Conservation (phyloP, 345 rosid genomes). For the Carallia brachiata region DNA sequence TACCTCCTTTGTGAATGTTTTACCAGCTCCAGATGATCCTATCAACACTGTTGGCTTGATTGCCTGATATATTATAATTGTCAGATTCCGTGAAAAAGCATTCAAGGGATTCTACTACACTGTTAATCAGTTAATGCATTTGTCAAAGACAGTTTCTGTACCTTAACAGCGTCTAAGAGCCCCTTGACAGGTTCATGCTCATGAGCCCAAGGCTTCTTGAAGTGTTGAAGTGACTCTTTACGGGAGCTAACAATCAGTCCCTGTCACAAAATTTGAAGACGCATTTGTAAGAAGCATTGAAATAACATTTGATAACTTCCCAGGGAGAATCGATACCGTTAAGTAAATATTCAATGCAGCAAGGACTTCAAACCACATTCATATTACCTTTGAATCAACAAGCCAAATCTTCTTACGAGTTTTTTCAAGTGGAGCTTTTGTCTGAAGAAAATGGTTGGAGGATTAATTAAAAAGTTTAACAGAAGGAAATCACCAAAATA, state of each 20-base stretch:
- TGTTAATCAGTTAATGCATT: neutral
- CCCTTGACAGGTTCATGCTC: slow-evolving; percentile 70
- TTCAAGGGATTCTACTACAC: neutral
- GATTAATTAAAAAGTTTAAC: slow-evolving; percentile 22
- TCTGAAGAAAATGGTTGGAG: slow-evolving; percentile 37
- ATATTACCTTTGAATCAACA: slow-evolving; percentile 87
- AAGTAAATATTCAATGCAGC: neutral
- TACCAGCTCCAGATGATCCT: slow-evolving; percentile 94
- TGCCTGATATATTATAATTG: slow-evolving; percentile 41
- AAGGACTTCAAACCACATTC: slow-evolving; percentile 6
- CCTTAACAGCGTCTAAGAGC: slow-evolving; percentile 76
- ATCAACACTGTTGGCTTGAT: slow-evolving; percentile 90
- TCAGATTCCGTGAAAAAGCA: slow-evolving; percentile 8
- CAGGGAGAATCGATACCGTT: too few relatives aligned
- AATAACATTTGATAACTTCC: too few relatives aligned
- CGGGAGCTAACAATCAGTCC: slow-evolving; percentile 81
- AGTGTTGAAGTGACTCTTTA: slow-evolving; percentile 79
- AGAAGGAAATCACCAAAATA: neutral
- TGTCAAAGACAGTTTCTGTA: slow-evolving; percentile 24
- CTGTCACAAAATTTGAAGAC: slow-evolving; percentile 32
- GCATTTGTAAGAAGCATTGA: too few relatives aligned
- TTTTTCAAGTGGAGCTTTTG: slow-evolving; percentile 60
- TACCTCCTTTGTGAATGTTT: slow-evolving; percentile 86
- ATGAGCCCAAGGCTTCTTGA: slow-evolving; percentile 96
- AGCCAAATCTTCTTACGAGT: slow-evolving; percentile 92